Evolutionary conservation across 2,329 filamentous ascomycete species (phyloP).

Genomic region (Alternaria triticimaculans): DNA sequence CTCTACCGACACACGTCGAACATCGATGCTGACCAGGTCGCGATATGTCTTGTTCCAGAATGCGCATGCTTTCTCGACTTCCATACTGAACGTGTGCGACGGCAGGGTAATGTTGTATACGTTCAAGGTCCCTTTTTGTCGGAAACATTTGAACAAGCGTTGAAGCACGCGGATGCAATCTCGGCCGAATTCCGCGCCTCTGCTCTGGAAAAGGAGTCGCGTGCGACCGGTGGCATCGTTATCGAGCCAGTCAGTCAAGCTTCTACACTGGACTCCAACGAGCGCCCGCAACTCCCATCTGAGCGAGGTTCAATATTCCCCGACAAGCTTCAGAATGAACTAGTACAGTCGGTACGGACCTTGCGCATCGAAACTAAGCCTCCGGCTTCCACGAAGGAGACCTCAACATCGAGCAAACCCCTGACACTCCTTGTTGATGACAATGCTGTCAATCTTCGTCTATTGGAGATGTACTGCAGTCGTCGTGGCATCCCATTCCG

Average conservation of each 20-base stretch:
- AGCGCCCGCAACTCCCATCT: not conserved
- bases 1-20: slow-evolving; percentile 21
- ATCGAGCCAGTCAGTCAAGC: not conserved
- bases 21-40: slow-evolving; percentile 25
- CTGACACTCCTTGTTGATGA: slow-evolving; percentile 54
- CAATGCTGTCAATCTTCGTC: slow-evolving; percentile 54
- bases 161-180: slow-evolving; percentile 21
- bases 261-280: not conserved
- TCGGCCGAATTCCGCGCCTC: slow-evolving; percentile 12
- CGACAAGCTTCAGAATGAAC: slow-evolving; percentile 10
- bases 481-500: slow-evolving; percentile 49
- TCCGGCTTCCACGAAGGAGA: not conserved
- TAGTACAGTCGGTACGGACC: slow-evolving; percentile 18
- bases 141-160: slow-evolving; percentile 19
- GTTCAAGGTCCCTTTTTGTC: slow-evolving; percentile 37
- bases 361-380: slow-evolving; percentile 6
- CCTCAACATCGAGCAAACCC: slow-evolving; percentile 15
- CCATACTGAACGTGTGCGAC: slow-evolving; percentile 14
- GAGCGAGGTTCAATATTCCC: slow-evolving; percentile 14
- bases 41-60: slow-evolving; percentile 40
- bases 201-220: not conserved
- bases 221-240: not conserved
- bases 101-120: slow-evolving; percentile 31
- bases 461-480: slow-evolving; percentile 57
- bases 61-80: slow-evolving; percentile 25